Evolutionary conservation across 495 filamentous ascomycete genomes (phyloP), one percentile per base, ranked within the genome.

Genomic region (Penicillium argentinense): DNA sequence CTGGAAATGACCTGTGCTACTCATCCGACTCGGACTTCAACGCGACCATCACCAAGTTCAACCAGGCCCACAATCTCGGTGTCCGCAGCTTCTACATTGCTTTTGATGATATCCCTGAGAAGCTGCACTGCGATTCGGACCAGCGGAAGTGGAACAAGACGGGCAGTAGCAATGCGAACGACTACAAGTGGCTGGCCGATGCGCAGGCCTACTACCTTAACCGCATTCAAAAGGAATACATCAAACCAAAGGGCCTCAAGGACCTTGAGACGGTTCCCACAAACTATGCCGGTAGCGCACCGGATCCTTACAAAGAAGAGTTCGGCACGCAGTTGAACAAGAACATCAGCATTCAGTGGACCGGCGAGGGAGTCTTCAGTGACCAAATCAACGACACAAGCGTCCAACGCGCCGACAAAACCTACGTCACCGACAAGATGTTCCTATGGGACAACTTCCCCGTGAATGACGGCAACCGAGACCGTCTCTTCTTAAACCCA

Each of bases 381-480:
- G 46, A 54, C 18, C 18, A 49, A 14, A 54, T 49, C 26, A 54
- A 49, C 9, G 45, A 45, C 27, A 49, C 47, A 9, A 54, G 46
- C 28, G 46, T 54, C 5, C 9, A 40, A 22, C 34, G 9, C 4
- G 51, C 51, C 13, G 46, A 44, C 38, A 9, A 14, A 14, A 50
- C 46, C 5, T 54, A 54, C 17, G 40, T 40, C 4, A 54, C 51
- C 11, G 51, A 54, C 16, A 54, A 50, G 3, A 9, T 54, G 4
- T 54, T 45, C 34, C 5, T 54, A 6, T 54, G 51, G 51, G 45
- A 54, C 14, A 54, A 54, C 9, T 54, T 54, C 41, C 51, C 51
- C 23, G 51, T 54, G 9, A 54, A 54, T 27, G 51, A 54, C 9
- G 46, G 33, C 12, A 49, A 50, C 18, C 51, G 51, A 3, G 23